Evolutionary conservation across 805 yeast genomes (phyloP).

Genomic region (Ogataea nakhonphanomensis): DNA sequence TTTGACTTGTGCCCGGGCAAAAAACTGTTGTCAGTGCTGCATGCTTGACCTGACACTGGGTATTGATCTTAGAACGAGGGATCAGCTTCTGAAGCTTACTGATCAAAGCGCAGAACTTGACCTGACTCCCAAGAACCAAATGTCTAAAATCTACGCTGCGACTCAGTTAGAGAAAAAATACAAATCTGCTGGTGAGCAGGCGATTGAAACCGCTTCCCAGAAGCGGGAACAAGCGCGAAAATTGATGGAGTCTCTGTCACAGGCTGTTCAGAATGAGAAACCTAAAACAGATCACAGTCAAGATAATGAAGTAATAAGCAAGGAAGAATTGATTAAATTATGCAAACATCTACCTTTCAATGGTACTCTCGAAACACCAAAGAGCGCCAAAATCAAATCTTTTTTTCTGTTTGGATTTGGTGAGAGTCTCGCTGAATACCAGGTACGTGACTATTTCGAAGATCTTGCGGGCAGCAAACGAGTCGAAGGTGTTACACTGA

Average conservation of each 20-base stretch:
- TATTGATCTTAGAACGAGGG: constrained; percentile 75
- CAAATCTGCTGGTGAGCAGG: constrained; percentile 27
- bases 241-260: constrained; percentile 36
- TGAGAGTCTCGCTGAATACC: constrained; percentile 62
- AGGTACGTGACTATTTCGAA: constrained; percentile 48
- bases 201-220: constrained; percentile 21
- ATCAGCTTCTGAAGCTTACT: constrained; percentile 74
- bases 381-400: constrained; percentile 43
- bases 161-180: constrained; percentile 38
- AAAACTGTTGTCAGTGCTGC: constrained; percentile 87
- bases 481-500: constrained; percentile 45
- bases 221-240: constrained; percentile 40
- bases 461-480: constrained; percentile 21
- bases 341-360: constrained; percentile 65
- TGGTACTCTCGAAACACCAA: constrained; percentile 47
- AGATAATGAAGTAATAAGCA: constrained; percentile 16
- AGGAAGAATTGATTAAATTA: constrained; percentile 48
- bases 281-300: constrained; percentile 18
- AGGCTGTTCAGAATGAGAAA: constrained; percentile 1
- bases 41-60: constrained; percentile 78
- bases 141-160: constrained; percentile 56
- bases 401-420: constrained; percentile 76
- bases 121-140: constrained; percentile 36
- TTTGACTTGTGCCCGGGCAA: constrained; percentile 69
- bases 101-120: constrained; percentile 9